Percentiles rank a stretch among this genome's conserved stretches.
Evolutionary conservation across 2,329 filamentous ascomycete genomes (phyloP).

Genomic region (Aschersonia sp.): DNA sequence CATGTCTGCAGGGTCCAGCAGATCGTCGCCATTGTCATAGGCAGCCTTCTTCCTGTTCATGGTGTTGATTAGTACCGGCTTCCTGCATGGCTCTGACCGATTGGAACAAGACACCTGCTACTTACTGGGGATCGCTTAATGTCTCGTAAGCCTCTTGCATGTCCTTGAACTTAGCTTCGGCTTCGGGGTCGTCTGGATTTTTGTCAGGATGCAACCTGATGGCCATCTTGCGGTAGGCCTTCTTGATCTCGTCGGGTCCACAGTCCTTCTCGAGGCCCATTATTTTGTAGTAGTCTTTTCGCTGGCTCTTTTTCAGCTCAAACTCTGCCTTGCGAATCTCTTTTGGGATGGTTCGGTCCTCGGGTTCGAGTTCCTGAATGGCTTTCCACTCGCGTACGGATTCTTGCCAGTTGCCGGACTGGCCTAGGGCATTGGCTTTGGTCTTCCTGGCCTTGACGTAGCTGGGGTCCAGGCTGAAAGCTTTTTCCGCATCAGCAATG

Average conservation of each 20-base stretch:
- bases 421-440: slow-evolving; percentile 77
- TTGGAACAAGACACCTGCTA: slow-evolving; percentile 11
- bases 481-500: slow-evolving; percentile 73
- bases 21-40: slow-evolving; percentile 87
- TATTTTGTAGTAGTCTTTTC: slow-evolving; percentile 99
- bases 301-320: slow-evolving; percentile 91
- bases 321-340: slow-evolving; percentile 85
- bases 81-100: too few species aligned
- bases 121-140: slow-evolving; percentile 82
- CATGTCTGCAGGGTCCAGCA: slow-evolving; percentile 79
- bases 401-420: slow-evolving; percentile 82
- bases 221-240: slow-evolving; percentile 88
- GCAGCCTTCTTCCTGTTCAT: slow-evolving; percentile 60
- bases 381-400: slow-evolving; percentile 80
- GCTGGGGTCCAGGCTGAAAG: slow-evolving; percentile 65
- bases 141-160: slow-evolving; percentile 95
- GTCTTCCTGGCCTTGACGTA: slow-evolving; percentile 91
- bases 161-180: slow-evolving; percentile 92
- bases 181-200: slow-evolving; percentile 74
- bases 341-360: slow-evolving; percentile 65
- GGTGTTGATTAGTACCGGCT: too few species aligned
- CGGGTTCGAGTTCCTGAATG: slow-evolving; percentile 68
- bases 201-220: slow-evolving; percentile 96
- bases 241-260: slow-evolving; percentile 77
- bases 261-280: slow-evolving; percentile 79